These are phyloP conservation scores for Thielaviopsis punctulata DNA, from an alignment of 2,329 filamentous ascomycete genomes.

Conservation along the genomic window DNA sequence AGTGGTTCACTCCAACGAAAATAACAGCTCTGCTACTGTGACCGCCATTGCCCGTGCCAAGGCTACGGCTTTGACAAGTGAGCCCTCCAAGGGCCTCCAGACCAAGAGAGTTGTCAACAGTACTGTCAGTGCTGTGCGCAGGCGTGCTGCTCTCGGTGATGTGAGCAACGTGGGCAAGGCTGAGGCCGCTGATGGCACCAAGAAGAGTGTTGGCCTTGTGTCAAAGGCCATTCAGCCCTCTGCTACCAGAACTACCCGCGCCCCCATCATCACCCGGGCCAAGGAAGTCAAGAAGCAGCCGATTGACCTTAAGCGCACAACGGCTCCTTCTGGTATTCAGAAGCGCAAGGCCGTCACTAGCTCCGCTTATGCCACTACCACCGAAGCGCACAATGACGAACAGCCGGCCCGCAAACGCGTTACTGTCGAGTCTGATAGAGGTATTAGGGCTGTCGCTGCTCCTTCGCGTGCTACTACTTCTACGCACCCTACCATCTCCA, in stretches of 20 bases:
- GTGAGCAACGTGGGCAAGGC: conserved; percentile 87
- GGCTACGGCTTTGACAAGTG: conserved; percentile 52
- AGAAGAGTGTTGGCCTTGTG: conserved; percentile 51
- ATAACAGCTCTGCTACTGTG: conserved; percentile 71
- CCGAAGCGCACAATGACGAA: conserved; percentile 7
- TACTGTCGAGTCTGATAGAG: conserved; percentile 33
- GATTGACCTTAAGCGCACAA: conserved; percentile 51
- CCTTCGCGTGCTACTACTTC: not conserved
- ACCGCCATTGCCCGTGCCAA: conserved; percentile 89
- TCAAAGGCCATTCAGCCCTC: conserved; percentile 69
- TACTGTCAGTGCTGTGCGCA: conserved; percentile 37
- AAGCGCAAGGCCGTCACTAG: conserved; percentile 49
- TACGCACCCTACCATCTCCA: not conserved
- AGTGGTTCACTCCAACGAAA: conserved; percentile 70
- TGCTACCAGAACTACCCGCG: conserved; percentile 56
- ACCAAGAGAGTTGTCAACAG: conserved; percentile 47
- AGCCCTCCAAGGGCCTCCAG: conserved; percentile 44
- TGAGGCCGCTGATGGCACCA: conserved; percentile 57
- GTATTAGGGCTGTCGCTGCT: conserved; percentile 14
- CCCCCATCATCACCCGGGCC: conserved; percentile 42
- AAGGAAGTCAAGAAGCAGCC: conserved; percentile 51
- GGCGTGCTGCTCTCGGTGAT: conserved; percentile 76
- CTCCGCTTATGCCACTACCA: not conserved
- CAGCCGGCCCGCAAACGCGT: conserved; percentile 43
- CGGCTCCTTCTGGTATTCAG: conserved; percentile 52